A percentile compares a stretch with the other conserved stretches of the same genome.
Evolutionary conservation across 2,329 filamentous ascomycete genomes (phyloP).

Genomic region (Lecanosticta acicola): DNA sequence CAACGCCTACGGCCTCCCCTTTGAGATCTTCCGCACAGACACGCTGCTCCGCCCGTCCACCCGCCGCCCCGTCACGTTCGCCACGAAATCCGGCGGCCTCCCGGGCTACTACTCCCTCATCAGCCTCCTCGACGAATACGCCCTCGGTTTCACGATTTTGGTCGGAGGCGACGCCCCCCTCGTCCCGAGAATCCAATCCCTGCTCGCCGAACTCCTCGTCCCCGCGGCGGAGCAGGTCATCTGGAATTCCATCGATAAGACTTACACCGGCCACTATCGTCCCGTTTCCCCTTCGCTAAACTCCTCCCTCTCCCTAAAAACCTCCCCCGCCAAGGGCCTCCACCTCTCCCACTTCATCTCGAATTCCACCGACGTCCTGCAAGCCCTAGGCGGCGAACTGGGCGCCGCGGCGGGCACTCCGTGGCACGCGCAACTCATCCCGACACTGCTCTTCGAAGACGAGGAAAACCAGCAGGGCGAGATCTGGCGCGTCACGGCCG

Average conservation of each 20-base stretch:
- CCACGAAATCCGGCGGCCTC: constrained; percentile 42
- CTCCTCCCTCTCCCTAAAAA: constrained; percentile 18
- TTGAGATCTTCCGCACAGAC: constrained; percentile 43
- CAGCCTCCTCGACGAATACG: constrained; percentile 40
- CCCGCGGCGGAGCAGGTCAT: constrained; percentile 31
- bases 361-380: constrained; percentile 20
- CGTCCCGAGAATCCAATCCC: constrained; percentile 27
- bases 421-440: constrained; percentile 25
- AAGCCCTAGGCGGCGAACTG: not conserved
- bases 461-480: constrained; percentile 23
- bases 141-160: constrained; percentile 40
- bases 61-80: constrained; percentile 38
- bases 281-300: constrained; percentile 17
- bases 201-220: constrained; percentile 29
- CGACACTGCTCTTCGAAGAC: constrained; percentile 27
- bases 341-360: constrained; percentile 21
- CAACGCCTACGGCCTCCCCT: constrained; percentile 44
- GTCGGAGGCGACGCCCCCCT: constrained; percentile 27
- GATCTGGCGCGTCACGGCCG: constrained; percentile 24
- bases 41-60: constrained; percentile 34
- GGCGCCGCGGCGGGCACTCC: not conserved
- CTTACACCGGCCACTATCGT: constrained; percentile 17
- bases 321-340: constrained; percentile 19
- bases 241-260: constrained; percentile 16
- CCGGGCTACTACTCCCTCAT: constrained; percentile 41